Percentiles rank a stretch among this genome's conserved stretches.
phyloP scores from a whole-genome alignment of 1,139 yeast species.

The Casaregolazyma suthepensis region DNA sequence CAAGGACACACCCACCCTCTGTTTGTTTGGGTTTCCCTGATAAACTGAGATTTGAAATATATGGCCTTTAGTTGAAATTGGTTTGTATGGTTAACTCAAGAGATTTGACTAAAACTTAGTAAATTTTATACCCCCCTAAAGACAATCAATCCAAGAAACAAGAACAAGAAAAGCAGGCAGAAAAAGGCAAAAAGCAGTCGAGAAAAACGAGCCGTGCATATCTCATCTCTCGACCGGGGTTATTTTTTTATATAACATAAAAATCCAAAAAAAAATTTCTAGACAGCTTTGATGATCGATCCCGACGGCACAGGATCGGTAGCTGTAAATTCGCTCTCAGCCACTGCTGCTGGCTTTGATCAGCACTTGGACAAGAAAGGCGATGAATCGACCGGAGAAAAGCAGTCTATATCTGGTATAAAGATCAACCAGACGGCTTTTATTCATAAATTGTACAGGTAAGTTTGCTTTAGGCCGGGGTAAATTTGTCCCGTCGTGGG shows the following conservation, averaged over 20 bases:
- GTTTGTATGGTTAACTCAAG: background rate
- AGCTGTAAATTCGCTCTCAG: background rate
- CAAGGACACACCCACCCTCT: background rate
- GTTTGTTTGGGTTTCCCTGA: background rate
- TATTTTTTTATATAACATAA: background rate
- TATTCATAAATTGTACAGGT: conserved; percentile 51
- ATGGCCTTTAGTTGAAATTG: background rate
- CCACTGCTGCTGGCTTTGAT: background rate
- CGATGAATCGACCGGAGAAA: background rate
- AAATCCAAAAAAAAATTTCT: background rate
- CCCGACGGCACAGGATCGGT: background rate
- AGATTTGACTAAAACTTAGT: background rate
- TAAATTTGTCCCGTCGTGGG: background rate
- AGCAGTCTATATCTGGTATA: conserved; percentile 12
- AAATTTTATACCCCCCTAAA: background rate
- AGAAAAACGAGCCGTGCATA: background rate
- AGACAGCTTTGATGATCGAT: background rate
- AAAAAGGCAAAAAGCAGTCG: background rate
- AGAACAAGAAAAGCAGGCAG: background rate
- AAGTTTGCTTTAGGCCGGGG: conserved; percentile 9
- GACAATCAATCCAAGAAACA: background rate
- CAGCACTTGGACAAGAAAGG: conserved; percentile 1
- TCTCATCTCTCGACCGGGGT: background rate
- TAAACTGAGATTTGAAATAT: background rate
- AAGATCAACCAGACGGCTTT: conserved; percentile 43